A percentile compares a stretch with the other conserved stretches of the same genome.
Conservation (phyloP, 2,329 filamentous ascomycete species). For the Allantophomopsis lycopodina region DNA sequence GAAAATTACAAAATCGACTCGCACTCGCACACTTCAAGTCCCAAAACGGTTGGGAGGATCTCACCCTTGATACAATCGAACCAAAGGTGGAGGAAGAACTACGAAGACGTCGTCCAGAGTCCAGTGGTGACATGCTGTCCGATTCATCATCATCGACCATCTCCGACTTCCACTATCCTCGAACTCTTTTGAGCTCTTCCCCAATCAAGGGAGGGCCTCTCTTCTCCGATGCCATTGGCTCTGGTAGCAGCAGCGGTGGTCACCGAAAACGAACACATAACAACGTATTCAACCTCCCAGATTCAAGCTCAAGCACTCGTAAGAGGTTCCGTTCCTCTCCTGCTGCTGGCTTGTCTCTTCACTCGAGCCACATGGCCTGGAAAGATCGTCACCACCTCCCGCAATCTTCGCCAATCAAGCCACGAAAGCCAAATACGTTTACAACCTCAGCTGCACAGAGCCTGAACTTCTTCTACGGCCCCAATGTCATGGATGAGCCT, state of each 20-base stretch:
- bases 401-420: conserved; percentile 78
- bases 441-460: conserved; percentile 57
- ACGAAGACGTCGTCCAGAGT: conserved; percentile 53
- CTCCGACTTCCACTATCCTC: conserved; percentile 61
- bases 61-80: conserved; percentile 76
- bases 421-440: conserved; percentile 61
- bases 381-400: conserved; percentile 64
- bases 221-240: conserved; percentile 71
- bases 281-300: conserved; percentile 38
- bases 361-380: conserved; percentile 47
- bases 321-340: conserved; percentile 62
- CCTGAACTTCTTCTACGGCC: conserved; percentile 53
- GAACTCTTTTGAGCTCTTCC: conserved; percentile 60
- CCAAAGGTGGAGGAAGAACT: conserved; percentile 71
- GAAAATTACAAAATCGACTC: conserved; percentile 83
- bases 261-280: conserved; percentile 52
- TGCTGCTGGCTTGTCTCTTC: conserved; percentile 41
- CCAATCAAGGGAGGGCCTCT: conserved; percentile 62
- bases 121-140: conserved; percentile 61
- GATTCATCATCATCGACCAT: conserved; percentile 70
- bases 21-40: conserved; percentile 96
- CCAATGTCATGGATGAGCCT: conserved; percentile 49
- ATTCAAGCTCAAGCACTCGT: conserved; percentile 35
- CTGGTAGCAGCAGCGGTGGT: conserved; percentile 52
- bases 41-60: conserved; percentile 86